These are phyloP conservation scores for Urtica urens DNA, from an alignment of 306 rosid genomes.

Conservation along the genomic window DNA sequence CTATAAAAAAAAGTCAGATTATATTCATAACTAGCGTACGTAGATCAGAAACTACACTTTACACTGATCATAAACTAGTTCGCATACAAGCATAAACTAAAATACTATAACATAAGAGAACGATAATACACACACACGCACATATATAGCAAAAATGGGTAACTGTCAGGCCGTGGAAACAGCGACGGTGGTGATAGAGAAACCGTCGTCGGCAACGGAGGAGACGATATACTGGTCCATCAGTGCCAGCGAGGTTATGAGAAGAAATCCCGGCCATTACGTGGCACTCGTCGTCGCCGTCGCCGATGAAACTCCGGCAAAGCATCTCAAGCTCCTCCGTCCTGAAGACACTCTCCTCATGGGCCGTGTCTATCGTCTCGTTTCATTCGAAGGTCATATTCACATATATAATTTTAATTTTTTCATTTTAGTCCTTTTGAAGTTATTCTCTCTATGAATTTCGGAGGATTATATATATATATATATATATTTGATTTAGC, in stretches of 20 bases:
- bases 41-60: too few relatives aligned
- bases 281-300: slow-evolving; percentile 57
- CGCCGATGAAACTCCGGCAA: slow-evolving; percentile 33
- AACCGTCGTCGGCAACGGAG: slow-evolving; percentile 50
- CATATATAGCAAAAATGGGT: slow-evolving; percentile 35
- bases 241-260: slow-evolving; percentile 65
- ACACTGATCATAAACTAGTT: too few relatives aligned
- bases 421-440: too few relatives aligned
- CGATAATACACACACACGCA: background rate
- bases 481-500: too few relatives aligned
- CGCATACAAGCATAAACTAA: too few relatives aligned
- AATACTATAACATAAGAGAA: too few relatives aligned
- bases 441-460: too few relatives aligned
- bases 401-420: too few relatives aligned
- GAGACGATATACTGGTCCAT: slow-evolving; percentile 79
- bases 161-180: slow-evolving; percentile 92
- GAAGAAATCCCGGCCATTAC: slow-evolving; percentile 69
- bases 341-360: slow-evolving; percentile 73
- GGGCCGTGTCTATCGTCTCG: slow-evolving; percentile 80
- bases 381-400: slow-evolving; percentile 90
- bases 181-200: slow-evolving; percentile 75
- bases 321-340: slow-evolving; percentile 84
- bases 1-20: too few relatives aligned
- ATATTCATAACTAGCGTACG: too few relatives aligned
- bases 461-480: too few relatives aligned